Evolutionary conservation across 2,329 filamentous ascomycete genomes (phyloP), one percentile per base, ranked within the genome.

Genomic region (Cladosporium halotolerans): DNA sequence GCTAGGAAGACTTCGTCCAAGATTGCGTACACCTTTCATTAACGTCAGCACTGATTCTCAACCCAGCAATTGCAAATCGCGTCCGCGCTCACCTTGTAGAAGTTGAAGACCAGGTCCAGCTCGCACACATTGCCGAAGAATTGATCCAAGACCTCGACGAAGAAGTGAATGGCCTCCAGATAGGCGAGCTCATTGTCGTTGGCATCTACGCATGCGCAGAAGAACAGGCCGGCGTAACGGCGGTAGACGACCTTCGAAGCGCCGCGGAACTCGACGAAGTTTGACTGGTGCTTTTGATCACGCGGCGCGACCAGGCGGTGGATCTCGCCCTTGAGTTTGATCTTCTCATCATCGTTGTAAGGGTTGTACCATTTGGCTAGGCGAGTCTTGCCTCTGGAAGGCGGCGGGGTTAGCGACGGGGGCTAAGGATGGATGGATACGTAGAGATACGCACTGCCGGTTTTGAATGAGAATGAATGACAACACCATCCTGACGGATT

Each of bases 71-170:
- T 36, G 3, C 23, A 16, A 9, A 45, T 6, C n/a, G 18, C 7
- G 14, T 23, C 31, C n/a, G 14, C 9, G 19, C 76, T 19, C 58
- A 82, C 80, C 76, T 85, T 85, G 69, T 85, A 85, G 60, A 85
- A 85, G 62, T 85, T 85, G 66, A 85, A 85, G 14, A 85, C 82
- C 69, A 99, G 76, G 75, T 99, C 93, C 70, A 99, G 79, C 77
- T 99, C 93, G 76, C 93, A 99, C 55, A 99, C 93, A 71, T 99
- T 99, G 61, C 93, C 93, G 72, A 99, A 99, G 75, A 99, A 99
- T 66, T 91, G 85, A 78, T 99, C 93, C 65, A 99, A 80, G 57
- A 99, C 93, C 76, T 99, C 93, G 64, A 99, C 93, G 68, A 99
- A 99, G 78, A 99, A 99, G 74, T 99, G 93, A 67, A 99, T 96